Conservation (phyloP, 1,139 yeast species). For the Martiniozyma asiatica region DNA sequence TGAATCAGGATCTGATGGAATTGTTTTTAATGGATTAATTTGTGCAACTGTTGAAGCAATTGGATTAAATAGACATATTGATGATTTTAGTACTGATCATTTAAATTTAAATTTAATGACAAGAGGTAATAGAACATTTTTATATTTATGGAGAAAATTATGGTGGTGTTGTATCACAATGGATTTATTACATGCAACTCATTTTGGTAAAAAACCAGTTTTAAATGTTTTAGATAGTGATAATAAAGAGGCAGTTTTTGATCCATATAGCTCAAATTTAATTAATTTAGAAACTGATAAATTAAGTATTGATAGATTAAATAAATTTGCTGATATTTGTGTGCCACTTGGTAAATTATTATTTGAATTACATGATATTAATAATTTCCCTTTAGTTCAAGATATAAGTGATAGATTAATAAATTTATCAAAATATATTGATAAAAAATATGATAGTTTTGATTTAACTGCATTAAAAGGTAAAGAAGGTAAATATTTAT, state of each 20-base stretch:
- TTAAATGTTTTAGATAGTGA: constrained; percentile 26
- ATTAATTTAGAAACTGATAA: constrained; percentile 11
- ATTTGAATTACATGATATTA: constrained; percentile 11
- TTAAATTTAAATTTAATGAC: constrained; percentile 4
- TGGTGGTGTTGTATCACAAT: constrained; percentile 22
- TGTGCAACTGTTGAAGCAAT: constrained; percentile 32
- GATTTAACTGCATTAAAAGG: neutral
- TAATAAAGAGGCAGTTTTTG: constrained; percentile 20
- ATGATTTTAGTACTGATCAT: constrained; percentile 14
- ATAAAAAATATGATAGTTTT: constrained; percentile 1
- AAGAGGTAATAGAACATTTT: constrained; percentile 9
- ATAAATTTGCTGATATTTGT: constrained; percentile 10
- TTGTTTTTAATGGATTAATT: constrained; percentile 27
- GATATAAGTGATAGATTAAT: constrained; percentile 8
- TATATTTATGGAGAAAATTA: constrained; percentile 18
- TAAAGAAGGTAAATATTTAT: constrained; percentile 1
- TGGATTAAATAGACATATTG: constrained; percentile 32
- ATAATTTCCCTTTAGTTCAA: constrained; percentile 9
- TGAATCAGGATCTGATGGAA: constrained; percentile 22
- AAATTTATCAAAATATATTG: constrained; percentile 3
- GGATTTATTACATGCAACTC: constrained; percentile 28
- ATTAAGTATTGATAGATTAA: constrained; percentile 10
- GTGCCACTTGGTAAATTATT: constrained; percentile 9
- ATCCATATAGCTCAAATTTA: constrained; percentile 12
- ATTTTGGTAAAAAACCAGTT: constrained; percentile 30